Conservation (phyloP, 345 rosid genomes). For the Noccaea caerulescens region DNA sequence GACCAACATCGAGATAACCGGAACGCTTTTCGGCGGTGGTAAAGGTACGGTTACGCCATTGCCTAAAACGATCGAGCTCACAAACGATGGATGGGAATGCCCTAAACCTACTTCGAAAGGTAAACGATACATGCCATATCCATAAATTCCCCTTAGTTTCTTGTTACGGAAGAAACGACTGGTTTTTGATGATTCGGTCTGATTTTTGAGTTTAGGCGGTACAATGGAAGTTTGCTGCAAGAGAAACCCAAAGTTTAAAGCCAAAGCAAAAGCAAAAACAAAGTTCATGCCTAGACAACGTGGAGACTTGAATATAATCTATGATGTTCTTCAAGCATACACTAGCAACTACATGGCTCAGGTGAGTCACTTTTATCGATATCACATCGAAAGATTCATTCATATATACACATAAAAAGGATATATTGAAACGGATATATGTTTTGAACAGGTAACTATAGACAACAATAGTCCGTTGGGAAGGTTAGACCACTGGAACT, state of each 20-base stretch:
- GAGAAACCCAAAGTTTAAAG: conserved; percentile 64
- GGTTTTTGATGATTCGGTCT: not conserved
- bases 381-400: not conserved
- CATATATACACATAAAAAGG: not conserved
- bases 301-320: conserved; percentile 68
- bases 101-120: conserved; percentile 62
- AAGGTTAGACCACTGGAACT: conserved; percentile 87
- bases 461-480: conserved; percentile 75
- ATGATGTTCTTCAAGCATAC: conserved; percentile 74
- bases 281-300: conserved; percentile 53
- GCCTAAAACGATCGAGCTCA: conserved; percentile 71
- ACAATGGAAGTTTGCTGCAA: conserved; percentile 74
- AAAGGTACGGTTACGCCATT: conserved; percentile 59
- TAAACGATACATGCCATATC: conserved; percentile 29
- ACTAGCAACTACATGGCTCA: conserved; percentile 75
- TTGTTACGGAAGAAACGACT: conserved; percentile 17
- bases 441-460: conserved; percentile 58
- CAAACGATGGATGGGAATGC: conserved; percentile 70
- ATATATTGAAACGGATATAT: not conserved
- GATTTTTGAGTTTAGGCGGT: conserved; percentile 49
- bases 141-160: not conserved
- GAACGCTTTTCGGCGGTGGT: conserved; percentile 82
- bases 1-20: conserved; percentile 58
- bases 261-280: conserved; percentile 44
- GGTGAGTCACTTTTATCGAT: conserved; percentile 14